A percentile compares a stretch with the other conserved stretches of the same genome.
phyloP scores from a whole-genome alignment of 352 stramenopile genomes.

The Globisporangium nagaii region DNA sequence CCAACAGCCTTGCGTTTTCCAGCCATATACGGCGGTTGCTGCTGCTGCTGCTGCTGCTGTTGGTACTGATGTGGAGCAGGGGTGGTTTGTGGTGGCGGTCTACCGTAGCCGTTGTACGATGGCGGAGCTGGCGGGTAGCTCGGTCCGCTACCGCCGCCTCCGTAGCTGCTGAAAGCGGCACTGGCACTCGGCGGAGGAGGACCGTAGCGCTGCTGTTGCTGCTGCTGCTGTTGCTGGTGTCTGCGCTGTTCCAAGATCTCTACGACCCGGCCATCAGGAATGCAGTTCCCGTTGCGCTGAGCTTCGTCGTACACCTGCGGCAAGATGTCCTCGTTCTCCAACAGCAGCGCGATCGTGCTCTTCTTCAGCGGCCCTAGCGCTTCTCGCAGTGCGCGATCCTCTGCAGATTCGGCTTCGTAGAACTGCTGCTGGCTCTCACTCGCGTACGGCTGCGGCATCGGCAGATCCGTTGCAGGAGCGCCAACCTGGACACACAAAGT shows the following conservation, averaged over 20 bases:
- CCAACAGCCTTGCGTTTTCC: constrained; percentile 39
- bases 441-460: not conserved
- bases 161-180: constrained; percentile 21
- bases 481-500: constrained; percentile 6
- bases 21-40: constrained; percentile 11
- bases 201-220: constrained; percentile 19
- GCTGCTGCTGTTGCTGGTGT: constrained; percentile 30
- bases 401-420: constrained; percentile 31
- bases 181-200: constrained; percentile 22
- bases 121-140: constrained; percentile 6
- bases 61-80: constrained; percentile 4
- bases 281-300: constrained; percentile 70
- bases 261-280: constrained; percentile 66
- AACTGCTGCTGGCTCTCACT: constrained; percentile 7
- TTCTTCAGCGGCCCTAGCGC: constrained; percentile 65
- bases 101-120: constrained; percentile 16
- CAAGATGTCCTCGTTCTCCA: constrained; percentile 71
- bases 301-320: constrained; percentile 77
- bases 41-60: constrained; percentile 9
- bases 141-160: constrained; percentile 17
- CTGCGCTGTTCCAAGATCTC: constrained; percentile 73
- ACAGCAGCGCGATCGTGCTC: constrained; percentile 62
- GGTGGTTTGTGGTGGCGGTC: not conserved
- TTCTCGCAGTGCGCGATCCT: constrained; percentile 56
- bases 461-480: not conserved